These are phyloP conservation scores for Tremella fuciformis DNA, from an alignment of 768 basidiomycete genomes.

Conservation along the genomic window DNA sequence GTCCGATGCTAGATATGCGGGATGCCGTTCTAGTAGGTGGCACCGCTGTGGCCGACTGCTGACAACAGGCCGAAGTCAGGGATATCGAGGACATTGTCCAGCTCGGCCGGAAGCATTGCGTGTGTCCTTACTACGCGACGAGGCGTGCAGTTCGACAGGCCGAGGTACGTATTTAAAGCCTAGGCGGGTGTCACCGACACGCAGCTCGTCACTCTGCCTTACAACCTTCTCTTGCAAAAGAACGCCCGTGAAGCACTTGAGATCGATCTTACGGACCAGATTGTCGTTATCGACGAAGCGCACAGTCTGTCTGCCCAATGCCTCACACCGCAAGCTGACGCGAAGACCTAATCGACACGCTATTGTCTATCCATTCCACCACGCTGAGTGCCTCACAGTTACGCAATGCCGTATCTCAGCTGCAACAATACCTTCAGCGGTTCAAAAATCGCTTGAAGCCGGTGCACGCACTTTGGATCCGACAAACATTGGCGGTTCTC, in stretches of 20 bases:
- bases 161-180: constrained; percentile 60
- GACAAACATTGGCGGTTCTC: constrained; percentile 71
- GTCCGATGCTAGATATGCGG: constrained; percentile 71
- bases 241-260: constrained; percentile 80
- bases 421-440: constrained; percentile 69
- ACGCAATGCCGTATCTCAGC: constrained; percentile 66
- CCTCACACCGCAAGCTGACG: background rate
- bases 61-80: constrained; percentile 70
- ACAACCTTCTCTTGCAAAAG: constrained; percentile 82
- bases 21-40: constrained; percentile 74
- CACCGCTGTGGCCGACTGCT: constrained; percentile 8
- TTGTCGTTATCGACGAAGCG: constrained; percentile 92
- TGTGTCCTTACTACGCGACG: constrained; percentile 92
- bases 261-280: constrained; percentile 76
- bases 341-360: constrained; percentile 81
- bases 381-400: constrained; percentile 63
- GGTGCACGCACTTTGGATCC: constrained; percentile 71
- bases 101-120: constrained; percentile 65
- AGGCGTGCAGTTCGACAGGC: constrained; percentile 83
- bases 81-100: constrained; percentile 90
- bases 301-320: constrained; percentile 66
- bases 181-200: background rate
- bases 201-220: constrained; percentile 86
- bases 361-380: constrained; percentile 79
- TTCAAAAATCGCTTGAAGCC: constrained; percentile 76